Conservation (phyloP, 345 rosid genomes). For the Gossypium rotundifolium region DNA sequence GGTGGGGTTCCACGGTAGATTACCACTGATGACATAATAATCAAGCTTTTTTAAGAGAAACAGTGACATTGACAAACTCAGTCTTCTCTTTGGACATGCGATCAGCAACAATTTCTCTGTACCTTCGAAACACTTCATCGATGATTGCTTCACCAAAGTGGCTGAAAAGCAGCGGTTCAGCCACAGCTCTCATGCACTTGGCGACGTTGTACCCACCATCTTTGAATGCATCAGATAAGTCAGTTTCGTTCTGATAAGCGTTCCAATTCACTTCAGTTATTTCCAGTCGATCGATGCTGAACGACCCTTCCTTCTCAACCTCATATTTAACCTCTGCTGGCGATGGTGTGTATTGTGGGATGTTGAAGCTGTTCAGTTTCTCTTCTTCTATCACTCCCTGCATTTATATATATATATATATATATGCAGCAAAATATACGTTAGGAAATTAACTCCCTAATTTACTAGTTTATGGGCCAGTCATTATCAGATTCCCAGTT, state of each 20-base stretch:
- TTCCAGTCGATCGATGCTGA: constrained; percentile 27
- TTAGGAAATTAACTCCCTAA: too few relatives aligned
- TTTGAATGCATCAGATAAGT: neutral
- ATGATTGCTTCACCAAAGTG: constrained; percentile 30
- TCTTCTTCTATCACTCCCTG: constrained; percentile 48
- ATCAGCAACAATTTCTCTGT: constrained; percentile 23
- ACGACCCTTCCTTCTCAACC: constrained; percentile 39
- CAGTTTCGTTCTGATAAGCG: constrained; percentile 8
- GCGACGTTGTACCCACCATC: constrained; percentile 13
- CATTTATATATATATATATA: neutral
- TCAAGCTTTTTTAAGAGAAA: constrained; percentile 21
- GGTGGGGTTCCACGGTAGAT: too few relatives aligned
- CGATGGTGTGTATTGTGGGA: constrained; percentile 48
- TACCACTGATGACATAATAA: neutral
- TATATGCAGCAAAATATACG: too few relatives aligned
- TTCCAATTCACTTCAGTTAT: constrained; percentile 39
- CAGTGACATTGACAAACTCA: constrained; percentile 29
- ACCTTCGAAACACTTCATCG: constrained; percentile 33
- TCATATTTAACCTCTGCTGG: constrained; percentile 32
- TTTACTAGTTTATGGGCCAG: too few relatives aligned
- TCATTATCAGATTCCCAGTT: too few relatives aligned
- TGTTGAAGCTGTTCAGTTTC: constrained; percentile 40
- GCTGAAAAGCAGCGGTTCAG: constrained; percentile 6
- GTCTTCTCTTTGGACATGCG: constrained; percentile 33
- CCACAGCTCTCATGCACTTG: constrained; percentile 15